phyloP scores from a whole-genome alignment of 345 rosid species.

The Euphorbia peplus region DNA sequence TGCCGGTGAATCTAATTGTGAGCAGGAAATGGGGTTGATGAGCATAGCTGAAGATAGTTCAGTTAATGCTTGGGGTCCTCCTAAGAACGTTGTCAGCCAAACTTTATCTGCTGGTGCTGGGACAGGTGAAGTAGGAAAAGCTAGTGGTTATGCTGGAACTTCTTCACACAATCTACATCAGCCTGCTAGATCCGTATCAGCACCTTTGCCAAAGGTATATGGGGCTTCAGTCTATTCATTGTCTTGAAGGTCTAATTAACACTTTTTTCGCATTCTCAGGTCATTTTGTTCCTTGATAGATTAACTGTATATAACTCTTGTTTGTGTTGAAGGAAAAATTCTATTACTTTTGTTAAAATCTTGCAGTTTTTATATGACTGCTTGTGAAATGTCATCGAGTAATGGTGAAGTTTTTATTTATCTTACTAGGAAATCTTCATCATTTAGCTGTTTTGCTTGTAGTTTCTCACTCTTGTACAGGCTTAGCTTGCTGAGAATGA shows the following conservation, averaged over 20 bases:
- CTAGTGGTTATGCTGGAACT: slow-evolving; percentile 38
- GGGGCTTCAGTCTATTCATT: background rate
- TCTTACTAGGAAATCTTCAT: background rate
- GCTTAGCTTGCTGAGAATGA: background rate
- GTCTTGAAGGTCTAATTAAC: slow-evolving; percentile 7
- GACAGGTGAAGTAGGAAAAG: slow-evolving; percentile 26
- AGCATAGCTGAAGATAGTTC: slow-evolving; percentile 56
- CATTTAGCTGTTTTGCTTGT: background rate
- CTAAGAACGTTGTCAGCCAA: slow-evolving; percentile 34
- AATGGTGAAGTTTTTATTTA: background rate
- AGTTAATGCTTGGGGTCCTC: slow-evolving; percentile 28
- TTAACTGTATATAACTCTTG: background rate
- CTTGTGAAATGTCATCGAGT: background rate
- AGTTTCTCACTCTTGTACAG: background rate
- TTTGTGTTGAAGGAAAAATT: background rate
- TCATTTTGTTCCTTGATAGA: background rate
- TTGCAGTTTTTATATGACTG: background rate
- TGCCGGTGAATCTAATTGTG: slow-evolving; percentile 55
- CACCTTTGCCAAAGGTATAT: slow-evolving; percentile 55
- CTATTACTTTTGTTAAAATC: background rate
- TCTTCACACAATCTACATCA: slow-evolving; percentile 39
- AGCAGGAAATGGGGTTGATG: slow-evolving; percentile 81
- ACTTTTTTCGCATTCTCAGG: background rate
- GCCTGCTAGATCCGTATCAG: slow-evolving; percentile 38
- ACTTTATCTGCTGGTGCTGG: slow-evolving; percentile 31